These are phyloP conservation scores for Epicoccum nigrum DNA, from an alignment of 2,329 filamentous ascomycete genomes.

Conservation along the genomic window DNA sequence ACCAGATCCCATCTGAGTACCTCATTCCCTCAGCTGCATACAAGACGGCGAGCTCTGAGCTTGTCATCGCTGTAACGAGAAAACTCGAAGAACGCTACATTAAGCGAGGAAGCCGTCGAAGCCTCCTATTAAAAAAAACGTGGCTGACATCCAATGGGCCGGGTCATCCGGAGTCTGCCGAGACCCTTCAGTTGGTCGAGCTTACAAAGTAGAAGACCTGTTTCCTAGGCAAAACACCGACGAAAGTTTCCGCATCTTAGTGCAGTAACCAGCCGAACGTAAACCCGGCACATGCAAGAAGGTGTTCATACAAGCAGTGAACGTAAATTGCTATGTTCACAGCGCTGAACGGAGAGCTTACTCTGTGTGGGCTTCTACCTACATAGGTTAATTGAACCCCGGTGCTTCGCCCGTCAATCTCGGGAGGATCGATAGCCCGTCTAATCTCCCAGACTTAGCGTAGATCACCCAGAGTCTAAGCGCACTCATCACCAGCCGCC, in stretches of 20 bases:
- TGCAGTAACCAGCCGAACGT: slow-evolving; percentile 8
- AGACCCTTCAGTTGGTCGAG: background rate
- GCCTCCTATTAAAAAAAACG: slow-evolving; percentile 7
- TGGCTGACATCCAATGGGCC: slow-evolving; percentile 4
- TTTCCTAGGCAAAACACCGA: slow-evolving; percentile 12
- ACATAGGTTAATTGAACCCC: background rate
- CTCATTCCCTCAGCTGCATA: background rate
- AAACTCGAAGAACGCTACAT: slow-evolving; percentile 4
- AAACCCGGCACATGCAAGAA: background rate
- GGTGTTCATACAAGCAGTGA: background rate
- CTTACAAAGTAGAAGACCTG: background rate
- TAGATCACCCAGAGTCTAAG: slow-evolving; percentile 4
- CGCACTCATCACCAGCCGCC: background rate
- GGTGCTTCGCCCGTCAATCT: background rate
- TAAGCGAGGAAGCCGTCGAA: slow-evolving; percentile 6
- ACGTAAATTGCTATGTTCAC: background rate
- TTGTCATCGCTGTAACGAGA: background rate
- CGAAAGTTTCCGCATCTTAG: slow-evolving; percentile 8
- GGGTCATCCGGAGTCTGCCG: background rate
- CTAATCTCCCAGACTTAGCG: slow-evolving; percentile 2
- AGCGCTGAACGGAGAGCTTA: background rate
- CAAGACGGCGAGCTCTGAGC: background rate
- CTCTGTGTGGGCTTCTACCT: no score
- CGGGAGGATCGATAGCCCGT: slow-evolving; percentile 11
- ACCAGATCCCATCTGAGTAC: background rate